Evolutionary conservation across 176 grass and related monocot species (phyloP).

Genomic region (Carex myosuroides): DNA sequence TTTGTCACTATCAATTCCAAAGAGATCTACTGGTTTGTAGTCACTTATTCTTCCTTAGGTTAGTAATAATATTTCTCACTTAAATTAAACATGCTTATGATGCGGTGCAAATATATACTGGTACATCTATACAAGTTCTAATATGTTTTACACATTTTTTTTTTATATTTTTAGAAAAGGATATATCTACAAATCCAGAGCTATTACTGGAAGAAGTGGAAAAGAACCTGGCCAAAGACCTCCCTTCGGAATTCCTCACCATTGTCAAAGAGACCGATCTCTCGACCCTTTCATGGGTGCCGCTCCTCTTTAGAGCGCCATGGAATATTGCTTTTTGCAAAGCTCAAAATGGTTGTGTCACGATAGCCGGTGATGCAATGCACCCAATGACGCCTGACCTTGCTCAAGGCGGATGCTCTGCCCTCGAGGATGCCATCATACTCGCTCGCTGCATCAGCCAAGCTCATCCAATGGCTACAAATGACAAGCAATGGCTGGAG

Average conservation of each 20-base stretch:
- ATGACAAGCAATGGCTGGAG: background rate
- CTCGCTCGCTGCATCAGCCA: slow-evolving; percentile 19
- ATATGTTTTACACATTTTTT: background rate
- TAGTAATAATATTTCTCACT: background rate
- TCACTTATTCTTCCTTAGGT: background rate
- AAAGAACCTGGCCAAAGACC: background rate
- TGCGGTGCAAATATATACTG: background rate
- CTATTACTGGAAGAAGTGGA: slow-evolving; percentile 15
- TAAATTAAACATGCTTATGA: background rate
- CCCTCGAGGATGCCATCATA: slow-evolving; percentile 19
- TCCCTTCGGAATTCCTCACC: slow-evolving; percentile 14
- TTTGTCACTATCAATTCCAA: background rate
- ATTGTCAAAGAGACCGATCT: background rate
- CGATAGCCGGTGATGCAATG: slow-evolving; percentile 21
- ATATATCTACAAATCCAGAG: slow-evolving; percentile 4
- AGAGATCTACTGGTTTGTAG: slow-evolving; percentile 21
- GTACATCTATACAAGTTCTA: background rate
- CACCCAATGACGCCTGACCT: slow-evolving; percentile 26
- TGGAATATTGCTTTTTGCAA: slow-evolving; percentile 16
- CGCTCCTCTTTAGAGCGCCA: slow-evolving; percentile 20
- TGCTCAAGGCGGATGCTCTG: slow-evolving; percentile 12
- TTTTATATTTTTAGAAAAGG: background rate
- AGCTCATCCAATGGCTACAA: background rate
- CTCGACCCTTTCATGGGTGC: slow-evolving; percentile 6
- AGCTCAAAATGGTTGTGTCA: background rate